Conservation (phyloP, 352 stramenopile genomes). For the Globisporangium yorkense region DNA sequence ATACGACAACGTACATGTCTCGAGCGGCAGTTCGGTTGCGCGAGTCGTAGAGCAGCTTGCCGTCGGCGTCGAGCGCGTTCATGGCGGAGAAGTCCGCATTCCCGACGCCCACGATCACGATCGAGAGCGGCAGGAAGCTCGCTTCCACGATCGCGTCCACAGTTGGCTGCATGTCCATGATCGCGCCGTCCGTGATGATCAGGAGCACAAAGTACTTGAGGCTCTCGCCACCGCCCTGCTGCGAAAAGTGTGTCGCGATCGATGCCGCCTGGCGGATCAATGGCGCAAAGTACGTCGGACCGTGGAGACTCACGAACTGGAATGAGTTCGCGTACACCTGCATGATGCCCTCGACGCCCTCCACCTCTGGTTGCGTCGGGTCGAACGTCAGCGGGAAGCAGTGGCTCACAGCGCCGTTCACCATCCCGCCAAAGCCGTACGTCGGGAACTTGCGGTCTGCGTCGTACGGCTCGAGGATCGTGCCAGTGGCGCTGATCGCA, state of each 20-base stretch:
- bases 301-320: conserved; percentile 58
- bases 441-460: conserved; percentile 68
- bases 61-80: conserved; percentile 53
- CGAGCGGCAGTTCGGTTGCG: conserved; percentile 29
- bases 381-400: conserved; percentile 36
- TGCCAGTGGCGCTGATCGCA: conserved; percentile 57
- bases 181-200: conserved; percentile 67
- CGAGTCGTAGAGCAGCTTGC: conserved; percentile 44
- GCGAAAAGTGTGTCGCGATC: conserved; percentile 52
- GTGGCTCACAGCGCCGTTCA: conserved; percentile 59
- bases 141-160: conserved; percentile 64
- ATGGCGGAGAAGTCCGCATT: conserved; percentile 69
- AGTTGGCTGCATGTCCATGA: conserved; percentile 77
- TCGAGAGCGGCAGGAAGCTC: conserved; percentile 61
- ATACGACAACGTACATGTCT: conserved; percentile 49
- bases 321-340: conserved; percentile 60
- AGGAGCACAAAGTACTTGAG: conserved; percentile 76
- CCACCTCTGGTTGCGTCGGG: conserved; percentile 48
- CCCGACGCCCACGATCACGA: conserved; percentile 80
- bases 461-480: conserved; percentile 75
- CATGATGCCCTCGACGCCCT: conserved; percentile 58
- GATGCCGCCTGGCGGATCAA: conserved; percentile 57
- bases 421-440: conserved; percentile 73
- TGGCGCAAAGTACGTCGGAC: conserved; percentile 77
- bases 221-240: conserved; percentile 21